Conservation (phyloP, 2,329 filamentous ascomycete species). For the Stylonectria norvegica region DNA sequence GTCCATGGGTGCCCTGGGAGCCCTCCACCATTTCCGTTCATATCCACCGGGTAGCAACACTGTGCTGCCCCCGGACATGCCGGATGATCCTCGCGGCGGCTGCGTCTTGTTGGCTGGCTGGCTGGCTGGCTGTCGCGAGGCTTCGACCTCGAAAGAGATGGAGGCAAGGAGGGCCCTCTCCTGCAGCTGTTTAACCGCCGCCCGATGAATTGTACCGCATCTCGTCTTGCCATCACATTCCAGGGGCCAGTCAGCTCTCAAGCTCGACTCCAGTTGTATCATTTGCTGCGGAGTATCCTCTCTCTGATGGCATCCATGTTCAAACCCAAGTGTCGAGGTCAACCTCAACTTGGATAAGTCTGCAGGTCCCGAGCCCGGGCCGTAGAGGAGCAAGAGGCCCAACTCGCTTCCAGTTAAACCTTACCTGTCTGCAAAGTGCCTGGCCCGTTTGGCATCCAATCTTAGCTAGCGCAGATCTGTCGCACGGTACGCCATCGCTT, state of each 20-base stretch:
- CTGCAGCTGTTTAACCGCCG: conserved; percentile 18
- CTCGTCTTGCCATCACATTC: conserved; percentile 12
- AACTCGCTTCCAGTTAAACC: conserved; percentile 13
- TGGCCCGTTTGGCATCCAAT: conserved; percentile 26
- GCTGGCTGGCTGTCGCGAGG: conserved; percentile 13
- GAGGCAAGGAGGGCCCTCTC: conserved; percentile 22
- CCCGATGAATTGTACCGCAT: conserved; percentile 24
- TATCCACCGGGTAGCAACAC: conserved; percentile 19
- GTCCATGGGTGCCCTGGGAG: conserved; percentile 8
- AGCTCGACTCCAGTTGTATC: too few species aligned
- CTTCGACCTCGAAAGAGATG: conserved; percentile 11
- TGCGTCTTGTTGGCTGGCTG: conserved; percentile 1
- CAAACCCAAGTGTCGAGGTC: conserved; percentile 9
- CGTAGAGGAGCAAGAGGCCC: conserved; percentile 9
- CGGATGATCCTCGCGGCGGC: conserved; percentile 18
- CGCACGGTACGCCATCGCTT: conserved; percentile 19
- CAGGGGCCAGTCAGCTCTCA: too few species aligned
- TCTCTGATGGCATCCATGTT: too few species aligned
- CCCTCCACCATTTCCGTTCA: conserved; percentile 11
- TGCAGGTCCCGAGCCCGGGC: conserved; percentile 10
- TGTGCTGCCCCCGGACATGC: conserved; percentile 15
- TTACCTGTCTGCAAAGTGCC: conserved; percentile 11
- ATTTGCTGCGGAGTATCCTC: too few species aligned
- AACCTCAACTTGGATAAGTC: conserved; percentile 12
- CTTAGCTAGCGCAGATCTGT: conserved; percentile 29